Base-by-base conservation (phyloP, 2,329 filamentous ascomycete species). In the Cladosporium oxysporum region DNA sequence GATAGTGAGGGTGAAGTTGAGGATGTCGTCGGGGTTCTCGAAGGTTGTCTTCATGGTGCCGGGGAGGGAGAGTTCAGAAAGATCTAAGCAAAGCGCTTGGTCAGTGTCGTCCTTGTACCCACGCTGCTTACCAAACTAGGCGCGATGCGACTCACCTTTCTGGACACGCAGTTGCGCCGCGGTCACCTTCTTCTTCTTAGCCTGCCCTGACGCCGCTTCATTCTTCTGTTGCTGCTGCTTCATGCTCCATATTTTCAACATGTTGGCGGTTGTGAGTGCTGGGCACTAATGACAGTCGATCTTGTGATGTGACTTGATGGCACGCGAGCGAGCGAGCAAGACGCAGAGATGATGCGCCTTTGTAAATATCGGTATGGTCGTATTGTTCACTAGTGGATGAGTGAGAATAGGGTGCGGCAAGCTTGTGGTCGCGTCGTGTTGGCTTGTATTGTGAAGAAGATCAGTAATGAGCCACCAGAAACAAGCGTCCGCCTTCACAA, bases 171-270 rank as follows among this genome's bases (percentile, higher is more conserved):
- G 83, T 81, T 98, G 93, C 64, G 95, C 95, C 21, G 95, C 92
- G 26, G 95, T 98, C 71, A 99, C 93, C 85, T 97, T 98, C 87
- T 97, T 98, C 87, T 97, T 98, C 84, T 93, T 97, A 64, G 88
- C 87, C 18, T 70, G 70, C 23, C 89, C 87, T 53, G 88, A 89
- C 66, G 91, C 92, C 75, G 93, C 92, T 72, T 93, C 92, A 75
- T 92, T 93, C 81, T 96, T 91, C 82, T 97, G 92, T 84, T 97
- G 92, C 84, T 97, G 91, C 82, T 97, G 95, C 81, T 76, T 80
- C 94, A 98, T 97, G 75, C 93, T 96, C 95, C 94, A 98, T 84
- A 98, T 97, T 84, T 98, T 98, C 85, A 97, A 86, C 95, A 98
- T 98, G 77, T 83, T 93, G 79, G 28, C 69, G 71, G 68, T 66